Evolutionary conservation across 768 basidiomycete genomes (phyloP).

Genomic region (Amanita exitialis): DNA sequence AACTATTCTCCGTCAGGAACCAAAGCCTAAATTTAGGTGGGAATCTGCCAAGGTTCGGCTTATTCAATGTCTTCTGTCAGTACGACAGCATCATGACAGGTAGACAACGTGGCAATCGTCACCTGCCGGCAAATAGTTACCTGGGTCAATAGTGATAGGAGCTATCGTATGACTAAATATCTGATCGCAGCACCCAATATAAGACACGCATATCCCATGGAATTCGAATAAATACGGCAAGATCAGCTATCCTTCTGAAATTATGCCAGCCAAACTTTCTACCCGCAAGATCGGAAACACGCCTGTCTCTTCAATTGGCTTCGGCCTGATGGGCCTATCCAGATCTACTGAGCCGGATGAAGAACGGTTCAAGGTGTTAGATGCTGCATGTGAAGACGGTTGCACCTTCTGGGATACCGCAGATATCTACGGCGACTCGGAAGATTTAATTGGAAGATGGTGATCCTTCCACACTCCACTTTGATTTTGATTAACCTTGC

Average conservation of each 20-base stretch:
- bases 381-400: conserved; percentile 29
- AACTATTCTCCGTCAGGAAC: too few relatives aligned
- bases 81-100: too few relatives aligned
- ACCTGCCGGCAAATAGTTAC: too few relatives aligned
- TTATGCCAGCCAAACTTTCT: too few relatives aligned
- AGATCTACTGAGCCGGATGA: conserved; percentile 33
- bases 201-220: conserved; percentile 22
- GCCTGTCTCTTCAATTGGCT: conserved; percentile 45
- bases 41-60: too few relatives aligned
- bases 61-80: too few relatives aligned
- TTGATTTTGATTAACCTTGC: too few relatives aligned
- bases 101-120: too few relatives aligned
- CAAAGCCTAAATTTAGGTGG: too few relatives aligned
- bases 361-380: conserved; percentile 49
- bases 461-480: too few relatives aligned
- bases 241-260: too few relatives aligned
- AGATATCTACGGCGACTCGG: conserved; percentile 34
- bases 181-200: not conserved
- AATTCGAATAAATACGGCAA: conserved; percentile 11
- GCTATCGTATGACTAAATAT: too few relatives aligned
- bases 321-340: conserved; percentile 33
- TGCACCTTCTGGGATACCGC: conserved; percentile 42
- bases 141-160: not conserved
- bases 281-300: conserved; percentile 29
- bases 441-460: conserved; percentile 25